Conservation (phyloP, 2,329 filamentous ascomycete species). For the Ophiostoma angusticollis region DNA sequence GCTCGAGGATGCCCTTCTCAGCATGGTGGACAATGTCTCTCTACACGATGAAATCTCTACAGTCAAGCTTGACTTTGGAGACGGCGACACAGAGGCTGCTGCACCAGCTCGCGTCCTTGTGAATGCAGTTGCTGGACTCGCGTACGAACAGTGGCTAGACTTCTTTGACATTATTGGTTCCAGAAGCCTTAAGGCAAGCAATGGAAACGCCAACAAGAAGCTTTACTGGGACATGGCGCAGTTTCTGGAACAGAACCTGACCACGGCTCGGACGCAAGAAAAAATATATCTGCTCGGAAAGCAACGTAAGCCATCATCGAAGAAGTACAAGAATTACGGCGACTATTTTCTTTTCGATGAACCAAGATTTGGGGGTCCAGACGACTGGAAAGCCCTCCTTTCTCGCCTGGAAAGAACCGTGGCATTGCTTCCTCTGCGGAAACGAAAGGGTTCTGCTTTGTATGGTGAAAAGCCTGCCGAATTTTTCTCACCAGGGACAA, state of each 20-base stretch:
- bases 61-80: neutral
- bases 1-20: slow-evolving; percentile 19
- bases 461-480: neutral
- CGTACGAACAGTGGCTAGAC: slow-evolving; percentile 23
- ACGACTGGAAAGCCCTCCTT: slow-evolving; percentile 22
- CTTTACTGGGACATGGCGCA: slow-evolving; percentile 21
- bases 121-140: slow-evolving; percentile 14
- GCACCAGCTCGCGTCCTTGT: slow-evolving; percentile 5
- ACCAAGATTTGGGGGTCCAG: neutral
- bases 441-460: neutral
- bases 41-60: no score
- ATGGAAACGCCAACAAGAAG: slow-evolving; percentile 1
- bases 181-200: neutral
- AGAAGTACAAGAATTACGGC: neutral
- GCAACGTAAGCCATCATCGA: neutral
- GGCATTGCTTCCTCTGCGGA: slow-evolving; percentile 14
- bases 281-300: slow-evolving; percentile 5
- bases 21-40: slow-evolving; percentile 13
- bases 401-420: slow-evolving; percentile 19
- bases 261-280: slow-evolving; percentile 8
- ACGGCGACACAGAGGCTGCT: neutral
- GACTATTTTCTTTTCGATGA: neutral
- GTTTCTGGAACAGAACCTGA: slow-evolving; percentile 25
- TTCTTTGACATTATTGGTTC: slow-evolving; percentile 22
- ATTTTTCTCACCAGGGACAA: neutral